Base-by-base conservation (phyloP, 257 asterid genomes). In the Oldenlandia corymbosa region DNA sequence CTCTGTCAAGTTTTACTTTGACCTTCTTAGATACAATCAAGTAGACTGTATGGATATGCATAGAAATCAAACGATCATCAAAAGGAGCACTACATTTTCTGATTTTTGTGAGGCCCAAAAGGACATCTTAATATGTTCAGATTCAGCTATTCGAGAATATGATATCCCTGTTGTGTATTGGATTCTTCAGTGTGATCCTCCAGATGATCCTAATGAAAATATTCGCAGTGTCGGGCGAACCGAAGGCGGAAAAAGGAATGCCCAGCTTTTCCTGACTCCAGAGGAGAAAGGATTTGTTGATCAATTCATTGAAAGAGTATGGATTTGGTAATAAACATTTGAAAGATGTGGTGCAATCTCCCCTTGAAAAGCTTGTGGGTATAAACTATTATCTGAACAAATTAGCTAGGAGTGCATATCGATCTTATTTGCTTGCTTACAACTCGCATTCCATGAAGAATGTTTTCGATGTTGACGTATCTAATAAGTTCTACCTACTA, bases 131-230 rank as follows among this genome's bases (percentile, higher is more conserved):
- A 77, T 93, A 65, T 90, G 99, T 70, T 90, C 99, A 0, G 97
- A 93, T 67, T 95, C 90, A 10, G 99, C 97, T 23, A 95, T 97
- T 60, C 97, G 99, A 71, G 99, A 97, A 62, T 94, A 90, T 68
- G 97, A 93, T 80, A 90, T 93, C 76, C 99, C 97, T 62, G 76
- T 86, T 60, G 97, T 93, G 97, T 97, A 92, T 78, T 92, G 99
- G 99, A 89, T 92, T 73, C 91, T 92, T 80, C 97, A 92, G 76
- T 92, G 70, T 80, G 99, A 92, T 57, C 99, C 99, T 52, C 97
- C 99, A 0, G 96, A 89, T 78, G 97, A 89, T 59, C 99, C 99
- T 27, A 89, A 87, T 97, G 99, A 87, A 68, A 89, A 92, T 64
- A 87, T 89, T 59, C 99, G 89, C 56, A 74, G 99, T 77, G 99